phyloP scores from a whole-genome alignment of 345 rosid genomes.

The Nephelium lappaceum region DNA sequence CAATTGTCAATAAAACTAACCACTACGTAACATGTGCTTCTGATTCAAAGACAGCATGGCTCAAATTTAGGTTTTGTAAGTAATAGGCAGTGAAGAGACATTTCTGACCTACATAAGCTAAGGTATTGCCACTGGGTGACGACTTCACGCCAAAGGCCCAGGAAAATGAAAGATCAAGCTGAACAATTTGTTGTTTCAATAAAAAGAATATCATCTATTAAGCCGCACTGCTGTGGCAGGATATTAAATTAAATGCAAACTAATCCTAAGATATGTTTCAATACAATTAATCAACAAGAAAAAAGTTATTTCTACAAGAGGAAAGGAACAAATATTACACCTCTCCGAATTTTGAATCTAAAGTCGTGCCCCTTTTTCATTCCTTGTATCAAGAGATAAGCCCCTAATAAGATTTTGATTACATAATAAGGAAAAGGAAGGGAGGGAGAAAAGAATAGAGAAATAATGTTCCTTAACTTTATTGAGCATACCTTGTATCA shows the following conservation, averaged over 20 bases:
- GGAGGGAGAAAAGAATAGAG: slow-evolving; percentile 6
- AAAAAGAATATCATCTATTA: slow-evolving; percentile 18
- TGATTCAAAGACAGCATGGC: neutral
- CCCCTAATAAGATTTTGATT: slow-evolving; percentile 26
- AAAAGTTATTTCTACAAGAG: slow-evolving; percentile 3
- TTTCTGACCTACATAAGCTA: slow-evolving; percentile 94
- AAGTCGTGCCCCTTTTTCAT: slow-evolving; percentile 60
- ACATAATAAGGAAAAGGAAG: neutral
- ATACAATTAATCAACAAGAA: neutral
- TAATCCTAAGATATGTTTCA: slow-evolving; percentile 11
- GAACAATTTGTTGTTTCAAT: slow-evolving; percentile 81
- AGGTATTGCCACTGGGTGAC: slow-evolving; percentile 97
- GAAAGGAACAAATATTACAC: slow-evolving; percentile 43
- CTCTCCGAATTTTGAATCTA: slow-evolving; percentile 94
- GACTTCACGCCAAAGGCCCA: slow-evolving; percentile 99
- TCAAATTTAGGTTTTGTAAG: neutral
- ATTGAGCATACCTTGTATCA: slow-evolving; percentile 66
- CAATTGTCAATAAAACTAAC: neutral
- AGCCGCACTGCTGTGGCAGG: neutral
- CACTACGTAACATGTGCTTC: neutral
- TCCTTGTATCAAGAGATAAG: slow-evolving; percentile 53
- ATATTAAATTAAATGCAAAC: slow-evolving; percentile 3
- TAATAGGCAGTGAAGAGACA: slow-evolving; percentile 25
- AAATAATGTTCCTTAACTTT: neutral
- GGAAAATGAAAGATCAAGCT: slow-evolving; percentile 97